Percentiles rank a stretch among this genome's conserved stretches.
Evolutionary conservation across 139 green algal species (phyloP).

Genomic region (Pseudopediastrum boryanum): DNA sequence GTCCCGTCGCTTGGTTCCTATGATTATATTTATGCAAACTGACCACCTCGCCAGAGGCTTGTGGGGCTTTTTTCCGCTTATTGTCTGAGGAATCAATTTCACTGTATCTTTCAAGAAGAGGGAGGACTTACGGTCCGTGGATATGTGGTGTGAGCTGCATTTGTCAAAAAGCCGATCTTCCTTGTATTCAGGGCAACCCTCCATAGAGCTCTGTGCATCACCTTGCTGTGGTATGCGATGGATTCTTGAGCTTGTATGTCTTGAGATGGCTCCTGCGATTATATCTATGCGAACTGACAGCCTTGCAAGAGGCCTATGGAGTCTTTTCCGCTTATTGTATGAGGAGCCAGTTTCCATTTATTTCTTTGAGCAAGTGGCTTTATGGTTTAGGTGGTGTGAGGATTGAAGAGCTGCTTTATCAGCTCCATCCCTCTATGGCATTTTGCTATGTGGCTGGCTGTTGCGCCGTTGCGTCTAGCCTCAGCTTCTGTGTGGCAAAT

Average conservation of each 20-base stretch:
- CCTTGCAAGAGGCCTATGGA: conserved; percentile 5
- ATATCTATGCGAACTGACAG: background rate
- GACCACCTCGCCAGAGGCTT: background rate
- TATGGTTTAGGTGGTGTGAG: no score
- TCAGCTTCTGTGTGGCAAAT: no score
- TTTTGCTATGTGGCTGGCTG: no score
- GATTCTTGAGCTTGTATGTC: no score
- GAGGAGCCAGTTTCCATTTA: background rate
- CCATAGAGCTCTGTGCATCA: background rate
- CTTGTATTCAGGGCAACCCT: background rate
- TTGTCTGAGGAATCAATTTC: background rate
- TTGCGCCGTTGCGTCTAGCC: no score
- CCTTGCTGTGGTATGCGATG: background rate
- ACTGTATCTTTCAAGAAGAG: no score
- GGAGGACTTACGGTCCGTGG: no score
- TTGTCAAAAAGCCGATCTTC: no score
- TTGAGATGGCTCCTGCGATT: background rate
- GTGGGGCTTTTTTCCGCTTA: conserved; percentile 24
- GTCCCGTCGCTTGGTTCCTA: background rate
- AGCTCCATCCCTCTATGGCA: no score
- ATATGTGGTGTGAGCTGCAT: no score
- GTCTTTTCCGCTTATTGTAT: conserved; percentile 24
- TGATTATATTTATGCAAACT: background rate
- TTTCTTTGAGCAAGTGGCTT: no score
- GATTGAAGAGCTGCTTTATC: no score